Percentiles rank a stretch among this genome's conserved stretches.
Evolutionary conservation across 352 stramenopile genomes (phyloP).

Genomic region (Elongisporangium undulatum): DNA sequence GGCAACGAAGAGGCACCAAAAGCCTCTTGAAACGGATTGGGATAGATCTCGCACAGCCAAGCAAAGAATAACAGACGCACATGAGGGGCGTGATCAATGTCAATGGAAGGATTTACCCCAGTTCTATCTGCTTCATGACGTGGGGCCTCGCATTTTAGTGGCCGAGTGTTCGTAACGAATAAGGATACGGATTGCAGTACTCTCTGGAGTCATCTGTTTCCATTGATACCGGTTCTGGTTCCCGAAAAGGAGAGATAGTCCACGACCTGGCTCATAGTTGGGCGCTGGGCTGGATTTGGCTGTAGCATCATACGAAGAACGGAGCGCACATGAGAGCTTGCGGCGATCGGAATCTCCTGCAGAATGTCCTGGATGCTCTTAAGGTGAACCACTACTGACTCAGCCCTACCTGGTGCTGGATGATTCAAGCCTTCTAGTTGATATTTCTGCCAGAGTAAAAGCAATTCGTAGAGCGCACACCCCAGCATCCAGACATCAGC

Average conservation of each 20-base stretch:
- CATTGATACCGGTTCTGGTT: constrained; percentile 3
- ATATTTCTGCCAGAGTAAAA: constrained; percentile 46
- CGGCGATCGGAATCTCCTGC: constrained; percentile 37
- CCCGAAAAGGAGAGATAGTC: constrained; percentile 46
- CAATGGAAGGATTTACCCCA: background rate
- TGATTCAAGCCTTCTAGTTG: constrained; percentile 18
- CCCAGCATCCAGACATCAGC: constrained; percentile 64
- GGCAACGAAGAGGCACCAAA: background rate
- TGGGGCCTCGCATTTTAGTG: no score
- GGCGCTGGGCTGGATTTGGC: constrained; percentile 43
- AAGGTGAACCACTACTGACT: constrained; percentile 27
- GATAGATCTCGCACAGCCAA: background rate
- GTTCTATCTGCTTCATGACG: background rate
- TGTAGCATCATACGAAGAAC: constrained; percentile 65
- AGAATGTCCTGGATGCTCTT: constrained; percentile 39
- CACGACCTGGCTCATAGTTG: constrained; percentile 52
- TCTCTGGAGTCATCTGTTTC: background rate
- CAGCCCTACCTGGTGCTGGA: background rate
- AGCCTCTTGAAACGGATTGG: background rate
- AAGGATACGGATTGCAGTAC: background rate
- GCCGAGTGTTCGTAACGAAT: background rate
- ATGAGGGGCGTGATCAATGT: background rate
- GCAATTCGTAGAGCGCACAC: constrained; percentile 42
- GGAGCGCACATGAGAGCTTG: constrained; percentile 38
- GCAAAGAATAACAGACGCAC: background rate